These are phyloP conservation scores for Geotrichum klebahnii DNA, from an alignment of 1,139 yeast species.

Conservation along the genomic window DNA sequence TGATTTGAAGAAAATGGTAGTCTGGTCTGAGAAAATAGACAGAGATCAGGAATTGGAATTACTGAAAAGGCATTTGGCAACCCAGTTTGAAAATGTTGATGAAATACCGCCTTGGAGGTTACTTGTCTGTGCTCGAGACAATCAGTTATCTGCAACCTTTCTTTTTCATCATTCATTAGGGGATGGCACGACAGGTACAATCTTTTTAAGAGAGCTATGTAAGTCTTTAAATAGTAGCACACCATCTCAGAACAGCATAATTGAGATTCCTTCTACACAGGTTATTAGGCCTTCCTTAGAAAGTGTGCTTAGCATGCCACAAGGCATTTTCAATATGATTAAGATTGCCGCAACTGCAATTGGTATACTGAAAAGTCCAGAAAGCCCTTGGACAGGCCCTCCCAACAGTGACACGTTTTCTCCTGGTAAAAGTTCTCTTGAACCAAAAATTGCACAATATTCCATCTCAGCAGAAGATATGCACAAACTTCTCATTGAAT, in stretches of 20 bases:
- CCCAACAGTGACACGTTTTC: conserved; percentile 3
- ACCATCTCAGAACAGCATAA: neutral
- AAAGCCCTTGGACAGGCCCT: conserved; percentile 10
- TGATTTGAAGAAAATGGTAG: conserved; percentile 11
- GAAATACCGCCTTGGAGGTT: conserved; percentile 21
- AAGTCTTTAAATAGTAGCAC: conserved; percentile 5
- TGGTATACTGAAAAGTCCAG: conserved; percentile 1
- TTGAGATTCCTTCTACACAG: neutral
- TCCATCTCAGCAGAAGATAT: conserved; percentile 1
- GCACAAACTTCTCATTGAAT: neutral
- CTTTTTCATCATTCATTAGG: conserved; percentile 18
- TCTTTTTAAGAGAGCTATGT: conserved; percentile 5
- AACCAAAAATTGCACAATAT: neutral
- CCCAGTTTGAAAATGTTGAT: conserved; percentile 6
- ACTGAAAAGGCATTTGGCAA: neutral
- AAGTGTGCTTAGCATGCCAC: conserved; percentile 3
- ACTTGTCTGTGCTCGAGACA: conserved; percentile 5
- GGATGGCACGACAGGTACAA: conserved; percentile 21
- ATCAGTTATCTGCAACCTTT: conserved; percentile 7
- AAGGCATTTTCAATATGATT: neutral
- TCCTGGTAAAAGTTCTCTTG: neutral
- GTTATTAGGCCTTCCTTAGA: conserved; percentile 14
- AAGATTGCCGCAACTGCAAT: neutral
- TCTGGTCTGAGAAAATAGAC: neutral
- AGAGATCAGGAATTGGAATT: neutral